phyloP scores from a whole-genome alignment of 2,329 filamentous ascomycete species.

The Colletotrichum paranaense region DNA sequence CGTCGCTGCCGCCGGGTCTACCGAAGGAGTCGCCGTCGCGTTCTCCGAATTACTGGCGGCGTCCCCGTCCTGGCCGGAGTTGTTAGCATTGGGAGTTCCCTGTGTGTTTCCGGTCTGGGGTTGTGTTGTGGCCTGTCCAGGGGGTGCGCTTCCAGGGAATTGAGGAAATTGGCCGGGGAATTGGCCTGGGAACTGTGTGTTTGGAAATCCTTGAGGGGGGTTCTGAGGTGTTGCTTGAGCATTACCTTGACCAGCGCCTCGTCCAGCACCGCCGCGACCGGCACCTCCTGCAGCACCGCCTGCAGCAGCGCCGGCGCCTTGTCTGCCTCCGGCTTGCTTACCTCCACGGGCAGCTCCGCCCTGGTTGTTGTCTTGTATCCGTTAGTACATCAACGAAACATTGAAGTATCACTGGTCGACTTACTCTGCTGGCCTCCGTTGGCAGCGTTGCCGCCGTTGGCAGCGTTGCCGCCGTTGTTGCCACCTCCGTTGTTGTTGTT shows the following conservation, averaged over 20 bases:
- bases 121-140: constrained; percentile 30
- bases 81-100: constrained; percentile 21
- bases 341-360: background rate
- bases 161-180: constrained; percentile 17
- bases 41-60: constrained; percentile 26
- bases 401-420: background rate
- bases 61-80: constrained; percentile 25
- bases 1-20: constrained; percentile 30
- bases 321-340: constrained; percentile 17
- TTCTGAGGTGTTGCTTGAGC: constrained; percentile 20
- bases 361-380: constrained; percentile 23
- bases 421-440: constrained; percentile 22
- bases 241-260: constrained; percentile 31
- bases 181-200: background rate
- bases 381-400: background rate
- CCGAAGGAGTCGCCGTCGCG: constrained; percentile 20
- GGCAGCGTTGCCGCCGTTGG: constrained; percentile 12
- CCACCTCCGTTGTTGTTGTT: constrained; percentile 33
- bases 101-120: constrained; percentile 18
- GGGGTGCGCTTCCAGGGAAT: constrained; percentile 25
- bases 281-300: too few species aligned
- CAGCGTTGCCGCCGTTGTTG: constrained; percentile 36
- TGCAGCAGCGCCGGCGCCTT: constrained; percentile 7
- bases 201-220: constrained; percentile 13
- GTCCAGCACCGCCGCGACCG: background rate